These are phyloP conservation scores for Alloascoidea africana DNA, from an alignment of 805 yeast species.

Conservation along the genomic window DNA sequence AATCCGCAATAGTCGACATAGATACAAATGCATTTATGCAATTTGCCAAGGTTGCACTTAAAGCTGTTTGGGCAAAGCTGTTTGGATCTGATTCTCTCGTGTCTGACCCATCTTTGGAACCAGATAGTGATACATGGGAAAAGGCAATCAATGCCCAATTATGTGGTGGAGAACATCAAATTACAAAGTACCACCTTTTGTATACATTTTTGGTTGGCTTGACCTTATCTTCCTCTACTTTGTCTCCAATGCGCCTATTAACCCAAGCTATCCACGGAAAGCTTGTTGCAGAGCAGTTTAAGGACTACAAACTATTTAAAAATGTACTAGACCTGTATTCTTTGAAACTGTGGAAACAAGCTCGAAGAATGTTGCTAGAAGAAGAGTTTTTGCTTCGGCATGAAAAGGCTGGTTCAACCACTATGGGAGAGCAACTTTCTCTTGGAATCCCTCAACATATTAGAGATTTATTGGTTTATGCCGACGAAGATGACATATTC, in stretches of 20 bases:
- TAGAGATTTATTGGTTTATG: not conserved
- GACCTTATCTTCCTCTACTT: conserved; percentile 11
- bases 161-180: conserved; percentile 19
- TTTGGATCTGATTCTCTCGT: conserved; percentile 6
- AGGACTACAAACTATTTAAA: no score
- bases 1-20: no score
- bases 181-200: conserved; percentile 12
- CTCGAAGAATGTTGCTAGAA: not conserved
- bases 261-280: conserved; percentile 15
- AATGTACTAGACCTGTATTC: not conserved
- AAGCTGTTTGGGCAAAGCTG: conserved; percentile 12
- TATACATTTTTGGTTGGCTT: conserved; percentile 14
- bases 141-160: conserved; percentile 20
- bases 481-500: not conserved
- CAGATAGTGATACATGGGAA: conserved; percentile 8
- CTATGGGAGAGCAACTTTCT: not conserved
- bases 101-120: conserved; percentile 11
- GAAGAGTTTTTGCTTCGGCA: not conserved
- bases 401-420: not conserved
- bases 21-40: not conserved
- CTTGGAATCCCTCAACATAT: not conserved
- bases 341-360: not conserved
- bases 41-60: conserved; percentile 6
- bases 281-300: not conserved
- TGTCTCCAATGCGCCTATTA: conserved; percentile 12